These are phyloP conservation scores for Zygosaccharomyces pseudorouxii DNA, from an alignment of 805 yeast species.

Conservation along the genomic window DNA sequence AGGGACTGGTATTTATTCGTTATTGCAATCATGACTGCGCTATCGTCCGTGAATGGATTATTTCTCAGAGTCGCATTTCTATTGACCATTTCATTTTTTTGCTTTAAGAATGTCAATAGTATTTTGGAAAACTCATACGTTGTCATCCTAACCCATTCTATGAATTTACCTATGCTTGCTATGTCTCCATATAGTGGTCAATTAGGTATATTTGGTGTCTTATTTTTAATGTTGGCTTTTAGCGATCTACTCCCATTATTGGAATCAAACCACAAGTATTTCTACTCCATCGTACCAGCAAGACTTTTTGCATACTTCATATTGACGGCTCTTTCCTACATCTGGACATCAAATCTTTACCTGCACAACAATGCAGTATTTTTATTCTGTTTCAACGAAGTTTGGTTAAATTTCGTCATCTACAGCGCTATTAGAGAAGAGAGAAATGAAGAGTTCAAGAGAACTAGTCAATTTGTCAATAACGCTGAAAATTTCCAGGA, in stretches of 20 bases:
- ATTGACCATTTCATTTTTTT: slow-evolving; percentile 41
- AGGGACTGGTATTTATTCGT: not conserved
- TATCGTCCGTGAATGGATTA: slow-evolving; percentile 46
- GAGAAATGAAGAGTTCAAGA: slow-evolving; percentile 45
- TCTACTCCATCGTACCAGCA: slow-evolving; percentile 56
- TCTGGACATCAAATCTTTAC: slow-evolving; percentile 39
- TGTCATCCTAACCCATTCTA: slow-evolving; percentile 54
- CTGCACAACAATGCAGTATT: slow-evolving; percentile 63
- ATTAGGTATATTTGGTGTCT: slow-evolving; percentile 46
- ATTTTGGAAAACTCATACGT: slow-evolving; percentile 45
- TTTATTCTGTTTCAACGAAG: slow-evolving; percentile 55
- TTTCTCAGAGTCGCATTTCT: slow-evolving; percentile 46
- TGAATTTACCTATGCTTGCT: slow-evolving; percentile 42
- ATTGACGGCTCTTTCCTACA: slow-evolving; percentile 47
- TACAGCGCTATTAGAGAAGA: slow-evolving; percentile 64
- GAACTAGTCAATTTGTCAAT: slow-evolving; percentile 19
- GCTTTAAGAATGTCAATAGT: slow-evolving; percentile 45
- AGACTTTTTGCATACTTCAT: slow-evolving; percentile 49
- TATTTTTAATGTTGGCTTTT: slow-evolving; percentile 43
- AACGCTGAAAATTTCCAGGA: slow-evolving; percentile 11
- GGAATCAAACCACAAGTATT: slow-evolving; percentile 42
- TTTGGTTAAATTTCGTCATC: slow-evolving; percentile 64
- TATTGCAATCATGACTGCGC: slow-evolving; percentile 41
- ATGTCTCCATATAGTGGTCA: slow-evolving; percentile 39
- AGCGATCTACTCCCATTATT: slow-evolving; percentile 57